Conservation (phyloP, 2,329 filamentous ascomycete genomes). For the Colletotrichum tropicale region DNA sequence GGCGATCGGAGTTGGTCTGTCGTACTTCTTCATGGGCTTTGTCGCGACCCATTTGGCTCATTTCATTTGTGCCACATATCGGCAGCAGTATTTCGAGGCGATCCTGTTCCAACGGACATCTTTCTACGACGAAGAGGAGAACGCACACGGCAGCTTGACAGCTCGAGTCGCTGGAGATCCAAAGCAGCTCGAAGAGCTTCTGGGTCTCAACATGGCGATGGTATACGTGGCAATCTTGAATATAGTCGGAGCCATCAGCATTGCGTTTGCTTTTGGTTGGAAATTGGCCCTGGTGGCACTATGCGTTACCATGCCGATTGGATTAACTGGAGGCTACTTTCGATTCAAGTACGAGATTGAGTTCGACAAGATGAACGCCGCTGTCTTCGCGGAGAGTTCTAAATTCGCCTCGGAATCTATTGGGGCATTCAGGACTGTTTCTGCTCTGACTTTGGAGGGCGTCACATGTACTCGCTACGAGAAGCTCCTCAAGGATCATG, state of each 20-base stretch:
- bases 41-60: conserved; percentile 51
- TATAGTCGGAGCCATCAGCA: conserved; percentile 66
- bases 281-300: conserved; percentile 73
- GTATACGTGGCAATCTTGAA: conserved; percentile 68
- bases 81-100: conserved; percentile 64
- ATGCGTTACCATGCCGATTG: conserved; percentile 62
- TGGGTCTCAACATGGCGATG: conserved; percentile 68
- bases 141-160: conserved; percentile 65
- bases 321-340: conserved; percentile 52
- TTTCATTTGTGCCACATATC: conserved; percentile 57
- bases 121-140: conserved; percentile 65
- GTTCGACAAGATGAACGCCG: conserved; percentile 71
- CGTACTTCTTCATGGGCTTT: conserved; percentile 56
- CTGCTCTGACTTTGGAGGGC: conserved; percentile 72
- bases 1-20: conserved; percentile 54
- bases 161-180: conserved; percentile 61
- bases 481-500: conserved; percentile 61
- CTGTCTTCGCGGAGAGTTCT: conserved; percentile 73
- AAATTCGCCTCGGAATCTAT: conserved; percentile 79
- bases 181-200: conserved; percentile 64
- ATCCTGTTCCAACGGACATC: conserved; percentile 63
- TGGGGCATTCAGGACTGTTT: conserved; percentile 74
- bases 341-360: conserved; percentile 64
- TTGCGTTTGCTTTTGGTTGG: conserved; percentile 78
- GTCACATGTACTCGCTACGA: conserved; percentile 67